Conservation (phyloP, 345 rosid genomes). For the Noccaea bulbosa region DNA sequence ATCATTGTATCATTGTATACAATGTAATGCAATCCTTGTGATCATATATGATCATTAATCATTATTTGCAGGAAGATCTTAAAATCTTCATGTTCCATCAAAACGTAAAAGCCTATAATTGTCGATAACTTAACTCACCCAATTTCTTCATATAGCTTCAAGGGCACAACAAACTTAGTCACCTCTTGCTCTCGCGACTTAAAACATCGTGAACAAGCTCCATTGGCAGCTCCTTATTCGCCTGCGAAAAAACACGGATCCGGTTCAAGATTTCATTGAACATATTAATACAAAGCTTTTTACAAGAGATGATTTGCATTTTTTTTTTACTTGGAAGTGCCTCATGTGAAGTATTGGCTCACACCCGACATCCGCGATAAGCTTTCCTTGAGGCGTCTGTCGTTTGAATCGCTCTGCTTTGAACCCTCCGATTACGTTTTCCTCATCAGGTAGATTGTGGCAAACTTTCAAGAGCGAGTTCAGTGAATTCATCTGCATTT, state of each 20-base stretch:
- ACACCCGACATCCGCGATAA: conserved; percentile 96
- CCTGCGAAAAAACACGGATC: conserved; percentile 48
- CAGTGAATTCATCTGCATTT: conserved; percentile 91
- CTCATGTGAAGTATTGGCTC: conserved; percentile 98
- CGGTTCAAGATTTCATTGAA: conserved; percentile 7
- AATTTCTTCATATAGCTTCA: conserved; percentile 16
- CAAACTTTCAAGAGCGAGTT: conserved; percentile 74
- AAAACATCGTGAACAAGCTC: conserved; percentile 65
- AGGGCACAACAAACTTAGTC: conserved; percentile 2
- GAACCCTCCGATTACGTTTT: conserved; percentile 49
- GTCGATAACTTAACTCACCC: conserved; percentile 15
- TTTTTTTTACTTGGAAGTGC: conserved; percentile 73
- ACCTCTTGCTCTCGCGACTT: conserved; percentile 33
- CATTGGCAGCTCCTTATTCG: conserved; percentile 70
- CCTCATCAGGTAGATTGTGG: conserved; percentile 67
- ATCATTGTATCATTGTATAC: conserved; percentile 28
- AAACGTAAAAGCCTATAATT: conserved; percentile 19
- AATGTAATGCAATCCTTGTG: conserved; percentile 12
- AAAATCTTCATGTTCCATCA: conserved; percentile 18
- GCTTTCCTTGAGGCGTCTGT: conserved; percentile 75
- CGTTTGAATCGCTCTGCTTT: conserved; percentile 70
- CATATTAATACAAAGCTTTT: not conserved
- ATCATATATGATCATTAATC: conserved; percentile 3
- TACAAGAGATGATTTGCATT: not conserved
- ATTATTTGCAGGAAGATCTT: conserved; percentile 29